A percentile compares a stretch with the other conserved stretches of the same genome.
phyloP scores from a whole-genome alignment of 2,329 filamentous ascomycete genomes.

The Aspergillus sp. region DNA sequence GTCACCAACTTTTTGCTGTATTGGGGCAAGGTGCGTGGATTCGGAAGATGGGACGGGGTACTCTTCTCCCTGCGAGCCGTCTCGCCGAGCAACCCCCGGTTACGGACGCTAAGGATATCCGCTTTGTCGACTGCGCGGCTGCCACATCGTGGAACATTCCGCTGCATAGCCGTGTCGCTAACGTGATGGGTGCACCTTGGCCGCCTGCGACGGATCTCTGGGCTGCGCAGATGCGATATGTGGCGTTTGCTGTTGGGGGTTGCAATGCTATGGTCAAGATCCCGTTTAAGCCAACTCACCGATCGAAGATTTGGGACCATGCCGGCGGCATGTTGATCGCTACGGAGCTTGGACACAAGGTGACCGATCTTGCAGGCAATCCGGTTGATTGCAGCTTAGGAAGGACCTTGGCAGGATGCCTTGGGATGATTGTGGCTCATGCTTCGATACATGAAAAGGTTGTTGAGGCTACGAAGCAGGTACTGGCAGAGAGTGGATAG shows the following conservation, averaged over 20 bases:
- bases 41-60: constrained; percentile 30
- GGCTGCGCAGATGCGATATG: constrained; percentile 52
- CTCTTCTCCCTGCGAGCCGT: constrained; percentile 27
- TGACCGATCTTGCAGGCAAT: constrained; percentile 49
- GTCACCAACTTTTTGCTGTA: constrained; percentile 48
- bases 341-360: constrained; percentile 46
- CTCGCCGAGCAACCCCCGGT: constrained; percentile 23
- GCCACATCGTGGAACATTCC: constrained; percentile 35
- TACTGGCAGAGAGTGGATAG: too few species aligned
- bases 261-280: constrained; percentile 48
- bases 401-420: constrained; percentile 33
- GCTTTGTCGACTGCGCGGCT: constrained; percentile 43
- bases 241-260: constrained; percentile 47
- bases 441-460: constrained; percentile 28
- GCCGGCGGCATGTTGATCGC: constrained; percentile 50
- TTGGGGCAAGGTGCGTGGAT: constrained; percentile 41
- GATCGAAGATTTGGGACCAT: constrained; percentile 53
- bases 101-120: constrained; percentile 26
- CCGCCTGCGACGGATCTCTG: constrained; percentile 46
- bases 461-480: constrained; percentile 26
- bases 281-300: constrained; percentile 38
- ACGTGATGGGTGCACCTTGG: constrained; percentile 39
- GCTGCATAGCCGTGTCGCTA: constrained; percentile 34
- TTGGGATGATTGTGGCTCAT: constrained; percentile 39
- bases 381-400: constrained; percentile 45